Percentiles rank a stretch among this genome's conserved stretches.
phyloP scores from a whole-genome alignment of 768 basidiomycete species.

The Suillus alpinus region DNA sequence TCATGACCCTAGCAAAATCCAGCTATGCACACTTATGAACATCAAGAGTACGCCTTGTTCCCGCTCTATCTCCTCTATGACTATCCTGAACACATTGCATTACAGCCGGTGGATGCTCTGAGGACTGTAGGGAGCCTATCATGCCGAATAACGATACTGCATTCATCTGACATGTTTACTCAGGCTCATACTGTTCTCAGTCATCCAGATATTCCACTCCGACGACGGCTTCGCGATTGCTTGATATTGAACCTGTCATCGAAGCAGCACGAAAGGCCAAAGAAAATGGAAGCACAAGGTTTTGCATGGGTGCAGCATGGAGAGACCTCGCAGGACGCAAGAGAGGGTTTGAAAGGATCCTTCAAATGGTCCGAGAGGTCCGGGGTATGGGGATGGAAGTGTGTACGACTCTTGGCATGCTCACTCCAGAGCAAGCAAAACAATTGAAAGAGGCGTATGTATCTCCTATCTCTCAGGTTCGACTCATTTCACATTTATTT shows the following conservation, averaged over 20 bases:
- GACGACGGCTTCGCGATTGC: constrained; percentile 83
- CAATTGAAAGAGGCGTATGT: constrained; percentile 90
- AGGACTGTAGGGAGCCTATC: constrained; percentile 72
- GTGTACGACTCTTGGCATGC: constrained; percentile 97
- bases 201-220: constrained; percentile 89
- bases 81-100: constrained; percentile 10
- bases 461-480: constrained; percentile 4
- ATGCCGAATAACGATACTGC: not conserved
- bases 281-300: constrained; percentile 93
- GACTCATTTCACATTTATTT: constrained; percentile 8
- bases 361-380: constrained; percentile 88
- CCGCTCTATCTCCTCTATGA: constrained; percentile 22
- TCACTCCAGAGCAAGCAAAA: constrained; percentile 87
- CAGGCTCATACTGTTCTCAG: constrained; percentile 97
- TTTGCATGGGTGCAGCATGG: constrained; percentile 99
- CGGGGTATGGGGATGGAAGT: constrained; percentile 99
- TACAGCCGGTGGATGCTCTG: constrained; percentile 89
- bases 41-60: constrained; percentile 80
- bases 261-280: constrained; percentile 93
- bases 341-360: constrained; percentile 88
- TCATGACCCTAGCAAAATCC: constrained; percentile 88
- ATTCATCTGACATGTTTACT: constrained; percentile 5
- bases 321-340: constrained; percentile 90
- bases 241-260: constrained; percentile 89
- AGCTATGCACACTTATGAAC: constrained; percentile 97